phyloP scores from a whole-genome alignment of 495 filamentous ascomycete genomes.

The Cetradonia linearis region DNA sequence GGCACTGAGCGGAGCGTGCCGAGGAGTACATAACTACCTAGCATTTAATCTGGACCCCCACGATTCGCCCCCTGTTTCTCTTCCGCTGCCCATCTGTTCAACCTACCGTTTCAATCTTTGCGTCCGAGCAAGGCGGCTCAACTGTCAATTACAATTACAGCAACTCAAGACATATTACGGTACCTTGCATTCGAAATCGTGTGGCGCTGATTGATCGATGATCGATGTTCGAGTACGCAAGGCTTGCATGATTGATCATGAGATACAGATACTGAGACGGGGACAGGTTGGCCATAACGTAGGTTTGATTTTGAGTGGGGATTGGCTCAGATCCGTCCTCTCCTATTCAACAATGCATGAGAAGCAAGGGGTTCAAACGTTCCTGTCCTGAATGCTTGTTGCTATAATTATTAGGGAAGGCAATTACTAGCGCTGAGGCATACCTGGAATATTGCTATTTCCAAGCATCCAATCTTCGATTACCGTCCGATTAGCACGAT shows the following conservation, averaged over 20 bases:
- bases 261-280: no score
- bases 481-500: not conserved
- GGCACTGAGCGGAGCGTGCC: constrained; percentile 1
- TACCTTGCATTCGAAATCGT: constrained; percentile 1
- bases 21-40: not conserved
- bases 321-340: no score
- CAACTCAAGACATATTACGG: not conserved
- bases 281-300: no score
- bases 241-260: no score
- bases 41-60: not conserved
- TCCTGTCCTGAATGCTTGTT: no score
- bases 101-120: not conserved
- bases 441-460: no score
- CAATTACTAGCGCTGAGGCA: no score
- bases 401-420: no score
- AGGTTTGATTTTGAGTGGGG: no score
- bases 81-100: not conserved
- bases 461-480: no score
- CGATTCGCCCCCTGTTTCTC: not conserved
- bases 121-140: constrained; percentile 1
- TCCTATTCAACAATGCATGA: no score
- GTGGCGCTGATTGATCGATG: not conserved
- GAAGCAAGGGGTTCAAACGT: no score
- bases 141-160: not conserved
- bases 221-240: not conserved